These are phyloP conservation scores for Blastocystis sp. DNA, from an alignment of 352 stramenopile genomes.

Conservation along the genomic window DNA sequence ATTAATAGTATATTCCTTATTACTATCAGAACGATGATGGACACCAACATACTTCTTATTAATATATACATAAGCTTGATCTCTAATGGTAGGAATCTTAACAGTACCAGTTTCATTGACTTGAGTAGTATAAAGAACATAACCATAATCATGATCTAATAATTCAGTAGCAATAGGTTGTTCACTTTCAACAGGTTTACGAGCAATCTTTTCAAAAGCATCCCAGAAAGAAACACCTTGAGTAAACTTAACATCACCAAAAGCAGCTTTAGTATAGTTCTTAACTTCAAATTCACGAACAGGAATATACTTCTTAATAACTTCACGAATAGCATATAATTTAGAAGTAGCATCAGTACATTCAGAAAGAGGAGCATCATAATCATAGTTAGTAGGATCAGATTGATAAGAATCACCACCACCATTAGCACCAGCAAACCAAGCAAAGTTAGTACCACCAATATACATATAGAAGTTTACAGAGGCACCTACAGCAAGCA, in stretches of 20 bases:
- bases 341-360: conserved; percentile 30
- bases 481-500: conserved; percentile 38
- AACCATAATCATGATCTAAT: conserved; percentile 39
- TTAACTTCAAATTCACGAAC: conserved; percentile 17
- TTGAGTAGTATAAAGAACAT: conserved; percentile 34
- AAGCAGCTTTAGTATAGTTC: conserved; percentile 1
- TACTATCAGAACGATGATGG: conserved; percentile 19
- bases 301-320: conserved; percentile 17
- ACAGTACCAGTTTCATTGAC: conserved; percentile 9
- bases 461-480: conserved; percentile 48
- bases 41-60: conserved; percentile 31
- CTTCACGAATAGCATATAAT: conserved; percentile 30
- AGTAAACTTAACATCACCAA: not conserved
- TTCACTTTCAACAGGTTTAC: conserved; percentile 9
- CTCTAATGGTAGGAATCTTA: conserved; percentile 20
- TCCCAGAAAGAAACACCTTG: conserved; percentile 9
- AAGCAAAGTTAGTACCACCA: conserved; percentile 47
- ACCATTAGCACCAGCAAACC: conserved; percentile 43
- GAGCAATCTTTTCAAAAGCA: conserved; percentile 6
- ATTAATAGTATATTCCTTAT: conserved; percentile 1
- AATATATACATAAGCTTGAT: conserved; percentile 38
- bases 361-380: conserved; percentile 43
- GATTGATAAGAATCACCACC: conserved; percentile 19
- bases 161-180: conserved; percentile 24
- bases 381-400: conserved; percentile 45